Base-by-base conservation (phyloP, 2,329 filamentous ascomycete species). In the Verruconis gallopava region DNA sequence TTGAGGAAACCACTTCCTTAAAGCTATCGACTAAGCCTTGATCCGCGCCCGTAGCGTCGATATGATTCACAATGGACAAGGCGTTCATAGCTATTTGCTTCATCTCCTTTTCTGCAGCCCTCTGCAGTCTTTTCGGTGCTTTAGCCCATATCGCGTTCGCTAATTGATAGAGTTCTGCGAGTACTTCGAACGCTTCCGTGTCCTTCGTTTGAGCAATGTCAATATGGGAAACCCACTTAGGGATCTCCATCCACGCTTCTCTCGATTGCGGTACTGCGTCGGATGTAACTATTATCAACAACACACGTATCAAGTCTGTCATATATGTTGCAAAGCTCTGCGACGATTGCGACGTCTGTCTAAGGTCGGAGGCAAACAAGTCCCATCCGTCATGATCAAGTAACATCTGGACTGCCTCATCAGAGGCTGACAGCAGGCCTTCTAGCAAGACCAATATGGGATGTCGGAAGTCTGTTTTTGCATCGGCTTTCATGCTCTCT, bases 381-480 rank as follows among this genome's bases (percentile, higher is more conserved):
- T 14, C 21, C 44, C 36, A 40, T 4, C 44, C 44, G 13, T 39
- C 21, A 6, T 40, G 12, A 5, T 46, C 42, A 18, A 44, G 37
- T 14, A 46, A 44, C 3, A 30, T 28, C 38, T 46, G 17, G 11
- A 28, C 30, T 1, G 72, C 73, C 15, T 67, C 61, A 3, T 67
- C 58, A 1, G 67, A 62, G 4, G 61, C 60, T n/a, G 15, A 9
- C 5, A 79, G 59, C 4, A 79, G 59, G 1, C 72, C 77, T 51
- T 80, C 73, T 1, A 80, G 57, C 0, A 73, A 74, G 4, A 75
- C 70, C 3, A 81, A 60, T 2, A 77, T 61, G 0, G 76, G 66
- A 17, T 35, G 38, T 34, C 32, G 19, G 39, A 45, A 42, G 19
- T 45, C 38, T 12, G 35, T 32, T 18, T 17, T 45, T 15, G 38